Base-by-base conservation (phyloP, 139 green algal genomes). In the Protoeuglena noctilucae region DNA sequence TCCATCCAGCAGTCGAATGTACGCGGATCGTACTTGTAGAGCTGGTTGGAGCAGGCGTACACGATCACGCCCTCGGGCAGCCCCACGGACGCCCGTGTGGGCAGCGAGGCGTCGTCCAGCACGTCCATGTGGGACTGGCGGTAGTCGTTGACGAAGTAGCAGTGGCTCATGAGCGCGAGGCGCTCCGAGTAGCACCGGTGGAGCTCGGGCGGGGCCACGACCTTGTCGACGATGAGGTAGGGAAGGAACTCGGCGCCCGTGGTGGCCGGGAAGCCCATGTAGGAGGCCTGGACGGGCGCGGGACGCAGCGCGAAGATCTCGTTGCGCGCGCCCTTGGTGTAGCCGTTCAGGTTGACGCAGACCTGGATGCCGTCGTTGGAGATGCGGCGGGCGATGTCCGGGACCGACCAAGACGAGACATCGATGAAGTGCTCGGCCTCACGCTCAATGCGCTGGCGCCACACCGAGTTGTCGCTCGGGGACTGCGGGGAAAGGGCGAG, bases 101-200 rank as follows among this genome's bases (percentile, higher is more conserved):
- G 66, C 25, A 70, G 34, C 29, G 41, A 51, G 26, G 31, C 53
- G 25, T 71, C 60, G 28, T 80, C 68, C 53, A 90, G 56, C 41
- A 84, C 65, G 45, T 90, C 76, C 3, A 31, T 63, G 65, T 78
- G 66, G 43, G 69, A 66, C 28, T 74, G 69, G 57, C 81, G 87
- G 72, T 93, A 93, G 70, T 94, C 85, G 62, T 93, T 94, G 40
- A 84, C 80, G 64, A 95, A 95, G 75, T 95, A 95, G 70, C 74
- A 90, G 71, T 93, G 57, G 23, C 85, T 85, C 79, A 94, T 82
- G 41, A 76, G 70, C 6, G 74, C 85, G 22, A 94, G 67, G 14
- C 69, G 24, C 72, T 94, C 85, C 30, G 54, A 81, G 73, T 91
- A 94, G 66, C 74, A 89, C 66, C 79, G 65, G 21, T 67, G 64